Percentiles rank a stretch among this genome's conserved stretches.
Conservation (phyloP, 2,329 filamentous ascomycete species). For the Xylariaceae sp. region DNA sequence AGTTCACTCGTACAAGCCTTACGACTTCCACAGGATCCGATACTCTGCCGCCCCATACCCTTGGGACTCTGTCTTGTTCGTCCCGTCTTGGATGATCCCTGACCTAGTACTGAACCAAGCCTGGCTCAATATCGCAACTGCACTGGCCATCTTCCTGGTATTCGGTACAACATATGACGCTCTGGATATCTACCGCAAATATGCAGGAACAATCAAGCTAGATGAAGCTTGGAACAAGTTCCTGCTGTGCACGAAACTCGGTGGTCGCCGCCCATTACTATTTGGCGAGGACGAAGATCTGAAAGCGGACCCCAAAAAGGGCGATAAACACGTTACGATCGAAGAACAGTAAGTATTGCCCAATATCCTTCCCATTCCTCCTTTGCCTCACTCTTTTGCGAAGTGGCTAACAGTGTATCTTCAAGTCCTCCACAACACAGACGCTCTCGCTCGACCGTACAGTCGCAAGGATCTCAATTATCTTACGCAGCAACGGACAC, state of each 20-base stretch:
- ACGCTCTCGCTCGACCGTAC: not conserved
- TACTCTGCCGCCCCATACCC: conserved; percentile 35
- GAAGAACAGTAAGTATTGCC: not conserved
- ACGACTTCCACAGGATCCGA: conserved; percentile 44
- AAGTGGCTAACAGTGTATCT: not conserved
- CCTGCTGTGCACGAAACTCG: not conserved
- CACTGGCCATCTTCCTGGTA: conserved; percentile 49
- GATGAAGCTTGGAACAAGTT: conserved; percentile 5
- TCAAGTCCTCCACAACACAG: not conserved
- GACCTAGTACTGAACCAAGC: conserved; percentile 43
- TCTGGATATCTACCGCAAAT: conserved; percentile 45
- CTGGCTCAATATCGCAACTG: conserved; percentile 49
- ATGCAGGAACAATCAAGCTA: conserved; percentile 17
- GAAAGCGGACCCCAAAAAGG: not conserved
- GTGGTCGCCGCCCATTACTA: not conserved
- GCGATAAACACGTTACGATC: not conserved
- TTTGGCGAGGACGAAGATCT: not conserved
- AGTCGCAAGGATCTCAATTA: not conserved
- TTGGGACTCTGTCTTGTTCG: conserved; percentile 48
- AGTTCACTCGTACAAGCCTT: conserved; percentile 31
- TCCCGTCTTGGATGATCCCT: conserved; percentile 39
- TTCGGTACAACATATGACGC: conserved; percentile 57
- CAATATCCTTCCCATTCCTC: not conserved
- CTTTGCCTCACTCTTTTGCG: not conserved
- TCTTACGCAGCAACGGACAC: not conserved